Conservation (phyloP, 164 flowering plant species). For the Dillenia turbinata region DNA sequence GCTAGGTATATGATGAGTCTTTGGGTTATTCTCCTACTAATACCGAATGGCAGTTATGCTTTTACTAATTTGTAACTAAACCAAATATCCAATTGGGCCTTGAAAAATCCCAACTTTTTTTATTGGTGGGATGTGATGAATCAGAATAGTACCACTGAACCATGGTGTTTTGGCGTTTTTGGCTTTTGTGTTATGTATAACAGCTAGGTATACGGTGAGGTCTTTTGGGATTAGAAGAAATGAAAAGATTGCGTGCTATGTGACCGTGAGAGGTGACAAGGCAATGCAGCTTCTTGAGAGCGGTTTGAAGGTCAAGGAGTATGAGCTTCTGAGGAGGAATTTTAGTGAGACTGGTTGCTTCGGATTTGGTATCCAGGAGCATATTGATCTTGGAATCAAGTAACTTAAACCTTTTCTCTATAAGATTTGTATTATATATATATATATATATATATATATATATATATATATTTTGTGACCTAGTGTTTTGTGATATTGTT, state of each 20-base stretch:
- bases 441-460: no score
- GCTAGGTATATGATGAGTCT: no score
- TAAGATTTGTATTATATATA: no score
- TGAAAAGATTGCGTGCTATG: conserved; percentile 74
- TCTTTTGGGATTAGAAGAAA: conserved; percentile 67
- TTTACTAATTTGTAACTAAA: no score
- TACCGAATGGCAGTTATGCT: no score
- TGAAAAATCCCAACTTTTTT: no score
- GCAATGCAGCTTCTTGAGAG: conserved; percentile 72
- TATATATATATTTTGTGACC: no score
- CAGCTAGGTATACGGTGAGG: conserved; percentile 67
- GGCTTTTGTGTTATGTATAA: not conserved
- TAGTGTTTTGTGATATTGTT: no score
- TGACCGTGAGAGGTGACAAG: conserved; percentile 70
- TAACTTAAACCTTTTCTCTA: conserved; percentile 14
- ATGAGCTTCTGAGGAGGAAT: conserved; percentile 58
- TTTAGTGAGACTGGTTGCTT: conserved; percentile 75
- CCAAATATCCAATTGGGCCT: no score
- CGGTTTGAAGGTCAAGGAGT: conserved; percentile 73
- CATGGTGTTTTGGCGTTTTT: not conserved
- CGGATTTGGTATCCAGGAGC: conserved; percentile 75
- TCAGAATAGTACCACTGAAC: no score
- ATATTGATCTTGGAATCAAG: conserved; percentile 74
- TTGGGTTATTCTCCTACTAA: no score
- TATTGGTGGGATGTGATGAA: no score